A percentile compares a stretch with the other conserved stretches of the same genome.
Conservation (phyloP, 1,139 yeast genomes). For the Geotrichum citri-aurantii region DNA sequence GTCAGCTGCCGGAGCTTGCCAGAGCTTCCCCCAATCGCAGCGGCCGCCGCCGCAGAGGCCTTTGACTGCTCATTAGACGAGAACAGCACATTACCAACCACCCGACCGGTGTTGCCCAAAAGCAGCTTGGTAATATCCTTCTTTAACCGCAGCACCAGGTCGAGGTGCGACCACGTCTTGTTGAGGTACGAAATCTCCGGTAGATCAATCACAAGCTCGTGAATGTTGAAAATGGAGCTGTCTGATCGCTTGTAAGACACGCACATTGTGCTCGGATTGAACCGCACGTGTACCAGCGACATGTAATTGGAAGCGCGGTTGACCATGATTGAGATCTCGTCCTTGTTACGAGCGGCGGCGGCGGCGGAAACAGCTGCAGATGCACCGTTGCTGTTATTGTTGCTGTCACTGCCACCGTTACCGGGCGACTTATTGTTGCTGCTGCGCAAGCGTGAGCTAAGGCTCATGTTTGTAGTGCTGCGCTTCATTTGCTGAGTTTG, state of each 20-base stretch:
- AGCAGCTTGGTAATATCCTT: slow-evolving; percentile 60
- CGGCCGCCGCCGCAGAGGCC: not conserved
- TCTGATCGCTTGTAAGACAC: slow-evolving; percentile 60
- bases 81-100: slow-evolving; percentile 50
- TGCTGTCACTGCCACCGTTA: not conserved
- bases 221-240: slow-evolving; percentile 63
- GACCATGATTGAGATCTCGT: slow-evolving; percentile 53
- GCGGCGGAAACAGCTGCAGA: not conserved
- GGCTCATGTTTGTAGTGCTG: not conserved
- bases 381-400: not conserved
- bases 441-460: not conserved
- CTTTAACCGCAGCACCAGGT: slow-evolving; percentile 56
- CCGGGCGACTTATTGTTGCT: not conserved
- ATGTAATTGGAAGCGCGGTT: slow-evolving; percentile 61
- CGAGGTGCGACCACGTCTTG: slow-evolving; percentile 75
- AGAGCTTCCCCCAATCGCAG: not conserved
- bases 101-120: slow-evolving; percentile 68
- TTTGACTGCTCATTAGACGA: not conserved
- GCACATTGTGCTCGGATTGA: slow-evolving; percentile 49
- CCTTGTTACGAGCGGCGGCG: slow-evolving; percentile 24
- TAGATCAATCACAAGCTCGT: slow-evolving; percentile 55
- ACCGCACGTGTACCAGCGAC: slow-evolving; percentile 53
- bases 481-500: not conserved
- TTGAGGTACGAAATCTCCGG: slow-evolving; percentile 59
- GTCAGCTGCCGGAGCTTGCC: slow-evolving; percentile 31